Conservation (phyloP, 2,329 filamentous ascomycete genomes). For the Xylariaceae sp. region DNA sequence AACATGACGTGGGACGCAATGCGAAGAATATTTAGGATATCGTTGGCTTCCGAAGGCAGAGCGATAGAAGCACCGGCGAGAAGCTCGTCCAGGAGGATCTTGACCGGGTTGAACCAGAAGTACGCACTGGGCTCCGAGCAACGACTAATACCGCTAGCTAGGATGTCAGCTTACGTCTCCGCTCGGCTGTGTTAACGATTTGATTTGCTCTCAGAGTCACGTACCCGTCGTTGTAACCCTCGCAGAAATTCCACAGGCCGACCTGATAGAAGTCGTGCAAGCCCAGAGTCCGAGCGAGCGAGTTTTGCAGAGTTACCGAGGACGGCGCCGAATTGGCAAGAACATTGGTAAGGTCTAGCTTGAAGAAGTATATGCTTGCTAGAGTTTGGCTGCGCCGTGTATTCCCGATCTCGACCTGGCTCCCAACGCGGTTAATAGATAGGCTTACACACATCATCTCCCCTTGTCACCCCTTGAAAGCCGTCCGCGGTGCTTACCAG, state of each 20-base stretch:
- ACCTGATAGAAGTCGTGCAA: conserved; percentile 94
- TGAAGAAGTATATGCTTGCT: conserved; percentile 74
- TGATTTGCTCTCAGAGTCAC: conserved; percentile 22
- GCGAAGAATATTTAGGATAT: conserved; percentile 68
- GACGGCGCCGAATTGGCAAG: conserved; percentile 69
- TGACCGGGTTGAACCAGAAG: conserved; percentile 89
- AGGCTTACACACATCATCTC: background rate
- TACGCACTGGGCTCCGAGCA: conserved; percentile 66
- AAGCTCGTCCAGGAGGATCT: conserved; percentile 73
- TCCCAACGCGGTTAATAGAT: conserved; percentile 3
- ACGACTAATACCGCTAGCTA: conserved; percentile 59
- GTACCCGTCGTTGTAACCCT: conserved; percentile 67
- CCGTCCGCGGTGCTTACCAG: conserved; percentile 50
- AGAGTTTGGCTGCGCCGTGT: conserved; percentile 57
- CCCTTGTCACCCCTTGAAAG: too few species aligned
- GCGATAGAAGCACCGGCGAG: conserved; percentile 78
- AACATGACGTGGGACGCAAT: conserved; percentile 83
- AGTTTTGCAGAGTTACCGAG: conserved; percentile 67
- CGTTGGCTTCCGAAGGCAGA: conserved; percentile 66
- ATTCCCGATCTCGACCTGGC: conserved; percentile 65
- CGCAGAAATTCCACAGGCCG: conserved; percentile 87
- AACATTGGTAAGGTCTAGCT: conserved; percentile 75
- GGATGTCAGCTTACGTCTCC: conserved; percentile 40
- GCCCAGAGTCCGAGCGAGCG: conserved; percentile 77
- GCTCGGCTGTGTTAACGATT: background rate